Base-by-base conservation (phyloP, 306 rosid genomes). In the Lithocarpus polystachyus region DNA sequence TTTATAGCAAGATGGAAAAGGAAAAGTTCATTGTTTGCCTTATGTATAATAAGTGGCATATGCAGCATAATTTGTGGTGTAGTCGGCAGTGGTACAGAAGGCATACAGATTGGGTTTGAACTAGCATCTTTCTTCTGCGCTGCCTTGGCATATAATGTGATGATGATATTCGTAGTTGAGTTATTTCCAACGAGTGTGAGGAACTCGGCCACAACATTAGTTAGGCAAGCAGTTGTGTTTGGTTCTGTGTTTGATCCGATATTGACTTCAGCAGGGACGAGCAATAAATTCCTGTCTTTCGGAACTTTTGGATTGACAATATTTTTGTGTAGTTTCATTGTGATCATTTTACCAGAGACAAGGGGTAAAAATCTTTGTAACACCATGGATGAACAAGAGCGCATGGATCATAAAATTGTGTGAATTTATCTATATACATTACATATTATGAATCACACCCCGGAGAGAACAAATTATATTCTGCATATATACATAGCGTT, bases 171-270 rank as follows among this genome's bases (percentile, higher is more conserved):
- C 68, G 75, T 75, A 2, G 33, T 85, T 11, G 91, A 88, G 81
- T 1, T 88, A 51, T 88, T 88, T 68, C 91, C 89, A 0, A 85
- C 89, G 3, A 31, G 89, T 61, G 88, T 88, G 75, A 88, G 89
- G 71, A 88, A 88, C 81, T 83, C 85, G n/a, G 61, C 85, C 4
- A 75, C 86, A 2, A 72, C 89, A 1, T 48, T 88, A 51, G 78
- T 80, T 40, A 74, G 91, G 75, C 91, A 85, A 37, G 78, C 84
- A 14, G 26, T 72, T 22, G 74, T 81, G 4, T 78, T 72, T 29
- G 86, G 89, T 1, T 76, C 77, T 55, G 73, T 86, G 1, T 86
- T 86, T 45, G 53, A 72, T 4, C 82, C 84, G 0, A 65, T 76
- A 68, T 54, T 85, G 56, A 22, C 74, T 31, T 75, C 89, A 3